These are phyloP conservation scores for Hura crepitans DNA, from an alignment of 441 rosid genomes.

Conservation along the genomic window DNA sequence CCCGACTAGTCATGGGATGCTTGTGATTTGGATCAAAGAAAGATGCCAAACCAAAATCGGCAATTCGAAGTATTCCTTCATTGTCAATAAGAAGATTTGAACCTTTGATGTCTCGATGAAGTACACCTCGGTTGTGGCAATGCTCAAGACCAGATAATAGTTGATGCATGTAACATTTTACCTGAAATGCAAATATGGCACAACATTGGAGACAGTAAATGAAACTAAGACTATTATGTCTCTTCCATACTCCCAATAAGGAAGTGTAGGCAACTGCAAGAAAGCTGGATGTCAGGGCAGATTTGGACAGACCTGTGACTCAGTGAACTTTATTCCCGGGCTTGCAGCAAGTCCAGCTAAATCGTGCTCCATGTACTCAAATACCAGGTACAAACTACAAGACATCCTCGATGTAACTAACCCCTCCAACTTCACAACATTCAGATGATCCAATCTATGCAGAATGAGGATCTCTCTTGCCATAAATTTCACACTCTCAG, in stretches of 20 bases:
- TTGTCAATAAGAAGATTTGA: constrained; percentile 89
- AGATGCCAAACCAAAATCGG: constrained; percentile 89
- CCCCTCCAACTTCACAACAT: constrained; percentile 87
- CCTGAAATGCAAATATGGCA: constrained; percentile 37
- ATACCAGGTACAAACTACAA: constrained; percentile 85
- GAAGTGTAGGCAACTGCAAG: constrained; percentile 8
- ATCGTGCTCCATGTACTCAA: constrained; percentile 91
- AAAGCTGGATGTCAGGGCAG: constrained; percentile 17
- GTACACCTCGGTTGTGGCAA: constrained; percentile 76
- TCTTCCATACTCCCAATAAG: constrained; percentile 3
- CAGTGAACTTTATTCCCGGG: constrained; percentile 74
- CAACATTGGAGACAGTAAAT: no score
- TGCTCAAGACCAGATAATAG: constrained; percentile 86
- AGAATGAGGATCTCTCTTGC: constrained; percentile 88
- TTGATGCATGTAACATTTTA: constrained; percentile 80
- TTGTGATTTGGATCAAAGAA: constrained; percentile 71
- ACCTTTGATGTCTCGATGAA: constrained; percentile 95
- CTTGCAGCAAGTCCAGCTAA: constrained; percentile 89
- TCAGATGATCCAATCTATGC: constrained; percentile 77
- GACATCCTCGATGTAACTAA: constrained; percentile 95
- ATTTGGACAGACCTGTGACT: constrained; percentile 59
- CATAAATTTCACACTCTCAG: constrained; percentile 91
- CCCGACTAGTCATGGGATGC: constrained; percentile 88
- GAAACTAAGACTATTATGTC: no score
- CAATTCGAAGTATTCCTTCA: constrained; percentile 73